A percentile compares a stretch with the other conserved stretches of the same genome.
phyloP scores from a whole-genome alignment of 768 basidiomycete species.

The Favolaschia claudopus region DNA sequence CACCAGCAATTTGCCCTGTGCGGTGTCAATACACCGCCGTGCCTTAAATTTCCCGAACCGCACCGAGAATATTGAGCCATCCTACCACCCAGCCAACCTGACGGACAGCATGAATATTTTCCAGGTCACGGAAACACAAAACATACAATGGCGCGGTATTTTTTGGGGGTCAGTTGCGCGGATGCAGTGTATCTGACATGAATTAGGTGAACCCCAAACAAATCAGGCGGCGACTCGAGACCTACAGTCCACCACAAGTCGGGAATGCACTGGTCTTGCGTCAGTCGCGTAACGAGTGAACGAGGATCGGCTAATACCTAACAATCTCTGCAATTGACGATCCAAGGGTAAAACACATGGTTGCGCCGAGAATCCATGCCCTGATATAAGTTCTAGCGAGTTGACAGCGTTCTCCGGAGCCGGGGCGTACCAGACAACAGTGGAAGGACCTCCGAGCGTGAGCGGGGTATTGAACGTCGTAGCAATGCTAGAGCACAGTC shows the following conservation, averaged over 20 bases:
- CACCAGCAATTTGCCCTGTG: slow-evolving; percentile 82
- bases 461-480: slow-evolving; percentile 83
- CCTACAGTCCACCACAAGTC: slow-evolving; percentile 75
- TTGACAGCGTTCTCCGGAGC: background rate
- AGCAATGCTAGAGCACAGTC: slow-evolving; percentile 77
- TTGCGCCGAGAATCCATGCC: slow-evolving; percentile 79
- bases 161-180: slow-evolving; percentile 72
- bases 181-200: slow-evolving; percentile 75
- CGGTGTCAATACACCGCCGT: no score
- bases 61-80: slow-evolving; percentile 84
- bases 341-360: slow-evolving; percentile 79
- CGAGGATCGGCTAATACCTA: slow-evolving; percentile 38
- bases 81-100: slow-evolving; percentile 82
- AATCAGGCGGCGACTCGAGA: slow-evolving; percentile 15
- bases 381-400: slow-evolving; percentile 56
- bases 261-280: slow-evolving; percentile 57
- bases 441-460: slow-evolving; percentile 71
- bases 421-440: slow-evolving; percentile 46
- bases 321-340: slow-evolving; percentile 80
- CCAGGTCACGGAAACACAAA: background rate
- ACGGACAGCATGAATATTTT: background rate
- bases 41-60: no score
- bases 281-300: background rate
- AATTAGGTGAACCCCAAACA: background rate
- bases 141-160: slow-evolving; percentile 68